Conservation (phyloP, 768 basidiomycete species). For the Termitomyces bulborhizus region DNA sequence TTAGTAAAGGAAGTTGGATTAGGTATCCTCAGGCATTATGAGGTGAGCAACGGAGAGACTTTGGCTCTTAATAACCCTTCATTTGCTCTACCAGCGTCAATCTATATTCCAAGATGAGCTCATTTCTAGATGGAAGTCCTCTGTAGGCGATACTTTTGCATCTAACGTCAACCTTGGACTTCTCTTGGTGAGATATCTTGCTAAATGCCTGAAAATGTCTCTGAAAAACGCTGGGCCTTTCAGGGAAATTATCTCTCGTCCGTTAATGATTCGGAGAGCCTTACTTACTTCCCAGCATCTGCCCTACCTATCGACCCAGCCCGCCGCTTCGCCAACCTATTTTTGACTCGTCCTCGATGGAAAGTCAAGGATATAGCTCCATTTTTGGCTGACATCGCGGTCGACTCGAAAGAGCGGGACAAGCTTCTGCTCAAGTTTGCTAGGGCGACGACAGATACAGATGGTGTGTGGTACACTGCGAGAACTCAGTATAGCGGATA, state of each 20-base stretch:
- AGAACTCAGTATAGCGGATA: slow-evolving; percentile 55
- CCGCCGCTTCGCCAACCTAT: slow-evolving; percentile 82
- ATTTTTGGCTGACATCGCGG: slow-evolving; percentile 76
- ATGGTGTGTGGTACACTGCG: slow-evolving; percentile 71
- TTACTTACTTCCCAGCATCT: slow-evolving; percentile 75
- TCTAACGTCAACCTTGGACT: slow-evolving; percentile 52
- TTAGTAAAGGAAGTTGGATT: slow-evolving; percentile 74
- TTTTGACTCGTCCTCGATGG: slow-evolving; percentile 75
- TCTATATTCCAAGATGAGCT: slow-evolving; percentile 53
- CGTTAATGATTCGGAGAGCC: slow-evolving; percentile 24
- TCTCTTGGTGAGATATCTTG: slow-evolving; percentile 50
- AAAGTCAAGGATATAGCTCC: slow-evolving; percentile 72
- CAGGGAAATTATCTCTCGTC: slow-evolving; percentile 74
- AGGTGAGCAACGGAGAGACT: slow-evolving; percentile 27
- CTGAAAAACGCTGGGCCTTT: not conserved
- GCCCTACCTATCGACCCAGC: slow-evolving; percentile 71
- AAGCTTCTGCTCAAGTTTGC: slow-evolving; percentile 84
- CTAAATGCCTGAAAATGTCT: not conserved
- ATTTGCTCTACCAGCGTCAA: slow-evolving; percentile 40
- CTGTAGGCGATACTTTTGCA: slow-evolving; percentile 77
- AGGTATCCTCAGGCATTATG: slow-evolving; percentile 59
- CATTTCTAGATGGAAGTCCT: slow-evolving; percentile 58
- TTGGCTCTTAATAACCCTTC: not conserved
- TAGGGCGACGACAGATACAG: slow-evolving; percentile 62
- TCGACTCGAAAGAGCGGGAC: slow-evolving; percentile 85